Base-by-base conservation (phyloP, 176 grass and related monocot species). In the Puccinellia tenuiflora region DNA sequence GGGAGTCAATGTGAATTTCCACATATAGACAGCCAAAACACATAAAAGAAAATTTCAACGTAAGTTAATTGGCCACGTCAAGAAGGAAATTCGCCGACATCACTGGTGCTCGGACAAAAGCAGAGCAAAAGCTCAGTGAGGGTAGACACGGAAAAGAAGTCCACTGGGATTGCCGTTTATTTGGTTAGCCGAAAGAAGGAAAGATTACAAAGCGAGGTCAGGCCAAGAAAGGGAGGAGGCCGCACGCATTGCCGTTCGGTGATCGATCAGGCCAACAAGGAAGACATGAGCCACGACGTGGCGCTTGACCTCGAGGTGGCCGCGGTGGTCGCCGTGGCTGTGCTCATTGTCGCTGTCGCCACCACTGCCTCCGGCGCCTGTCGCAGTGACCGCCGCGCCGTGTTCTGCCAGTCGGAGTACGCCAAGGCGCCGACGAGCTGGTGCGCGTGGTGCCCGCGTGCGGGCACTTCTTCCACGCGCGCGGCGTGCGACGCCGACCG, bases 401-500 rank as follows among this genome's bases (percentile, higher is more conserved):
- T 33, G 6, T 25, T 87, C 69, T 82, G 83, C 63, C 60, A 55
- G 79, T 54, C 83, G 63, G 73, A 79, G 50, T 68, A 78, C 69
- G 53, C 55, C 34, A 2, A 14, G 42, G 40, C 66, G 21, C 24
- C 2, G 52, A 54, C 20, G 52, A 54, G 52, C 20, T 54, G 52
- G 52, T 88, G 76, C 83, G 86, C 35, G 57, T 79, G 69, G 61
- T 92, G 82, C 83, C 63, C 25, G 85, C 59, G 50, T 92, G 90
- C 63, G 56, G 90, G 10, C 83, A 92, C 67, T 81, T 92, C 77
- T 86, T 79, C 78, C 86, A 92, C 46, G 55, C n/a, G n/a, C n/a
- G n/a, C 24, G 2, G 35, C 13, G n/a, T 91, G 90, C 53, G 75
- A 45, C 62, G 38, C 73, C 18, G 90, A 91, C 52, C 1, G 20